Evolutionary conservation across 2,329 filamentous ascomycete genomes (phyloP).

Genomic region (Ascochyta viciae-villosae): DNA sequence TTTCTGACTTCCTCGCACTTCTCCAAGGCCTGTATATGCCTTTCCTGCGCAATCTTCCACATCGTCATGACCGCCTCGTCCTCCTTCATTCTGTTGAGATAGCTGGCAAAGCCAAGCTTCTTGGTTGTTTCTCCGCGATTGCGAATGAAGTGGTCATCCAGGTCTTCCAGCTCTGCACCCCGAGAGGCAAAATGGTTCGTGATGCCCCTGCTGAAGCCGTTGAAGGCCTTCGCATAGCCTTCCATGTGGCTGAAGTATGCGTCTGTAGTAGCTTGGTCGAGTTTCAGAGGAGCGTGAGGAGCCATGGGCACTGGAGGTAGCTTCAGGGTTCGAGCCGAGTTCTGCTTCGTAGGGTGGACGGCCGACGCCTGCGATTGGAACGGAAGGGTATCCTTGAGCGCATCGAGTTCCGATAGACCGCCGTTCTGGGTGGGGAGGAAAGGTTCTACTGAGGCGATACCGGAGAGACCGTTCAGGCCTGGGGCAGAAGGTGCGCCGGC

Average conservation of each 20-base stretch:
- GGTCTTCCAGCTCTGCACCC: slow-evolving; percentile 54
- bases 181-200: slow-evolving; percentile 63
- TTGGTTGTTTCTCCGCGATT: slow-evolving; percentile 57
- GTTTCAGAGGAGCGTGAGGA: slow-evolving; percentile 52
- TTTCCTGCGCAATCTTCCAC: slow-evolving; percentile 66
- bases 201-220: slow-evolving; percentile 62
- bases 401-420: slow-evolving; percentile 61
- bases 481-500: slow-evolving; percentile 22
- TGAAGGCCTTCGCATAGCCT: slow-evolving; percentile 64
- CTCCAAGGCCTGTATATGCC: slow-evolving; percentile 64
- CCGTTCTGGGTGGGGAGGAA: slow-evolving; percentile 54
- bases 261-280: slow-evolving; percentile 58
- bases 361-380: slow-evolving; percentile 63
- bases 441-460: slow-evolving; percentile 59
- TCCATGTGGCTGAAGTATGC: slow-evolving; percentile 62
- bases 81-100: slow-evolving; percentile 67
- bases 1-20: slow-evolving; percentile 43
- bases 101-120: slow-evolving; percentile 63
- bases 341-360: slow-evolving; percentile 51
- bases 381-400: slow-evolving; percentile 62
- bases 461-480: slow-evolving; percentile 56
- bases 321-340: slow-evolving; percentile 51
- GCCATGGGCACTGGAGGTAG: slow-evolving; percentile 61
- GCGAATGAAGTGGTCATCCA: slow-evolving; percentile 58
- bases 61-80: slow-evolving; percentile 68